phyloP scores from a whole-genome alignment of 352 stramenopile genomes.

The Phytopythium vexans region DNA sequence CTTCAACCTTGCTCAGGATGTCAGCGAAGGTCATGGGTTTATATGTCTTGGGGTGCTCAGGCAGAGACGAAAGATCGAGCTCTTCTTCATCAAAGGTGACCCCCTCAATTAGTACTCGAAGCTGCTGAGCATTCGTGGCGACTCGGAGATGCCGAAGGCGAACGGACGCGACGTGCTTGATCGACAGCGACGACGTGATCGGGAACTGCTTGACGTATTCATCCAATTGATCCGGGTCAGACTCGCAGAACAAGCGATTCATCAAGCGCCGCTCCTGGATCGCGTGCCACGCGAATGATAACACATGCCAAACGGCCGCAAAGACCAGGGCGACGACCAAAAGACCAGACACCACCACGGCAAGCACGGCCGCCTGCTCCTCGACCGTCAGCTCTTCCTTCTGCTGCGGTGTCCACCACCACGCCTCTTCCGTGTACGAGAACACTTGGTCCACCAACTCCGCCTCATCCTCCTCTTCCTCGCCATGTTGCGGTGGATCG shows the following conservation, averaged over 20 bases:
- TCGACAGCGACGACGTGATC: conserved; percentile 28
- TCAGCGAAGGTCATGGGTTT: conserved; percentile 66
- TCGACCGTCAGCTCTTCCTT: conserved; percentile 44
- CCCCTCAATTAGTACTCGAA: conserved; percentile 26
- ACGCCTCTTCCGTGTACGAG: conserved; percentile 10
- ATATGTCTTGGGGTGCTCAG: conserved; percentile 18
- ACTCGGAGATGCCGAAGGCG: conserved; percentile 50
- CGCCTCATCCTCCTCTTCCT: neutral
- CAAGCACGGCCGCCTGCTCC: conserved; percentile 58
- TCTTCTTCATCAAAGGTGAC: conserved; percentile 39
- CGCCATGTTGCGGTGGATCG: too few species aligned
- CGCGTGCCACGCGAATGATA: conserved; percentile 36
- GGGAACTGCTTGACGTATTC: conserved; percentile 30
- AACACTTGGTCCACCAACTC: conserved; percentile 1
- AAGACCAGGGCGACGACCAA: conserved; percentile 32
- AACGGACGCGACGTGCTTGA: conserved; percentile 44
- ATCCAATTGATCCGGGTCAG: conserved; percentile 20
- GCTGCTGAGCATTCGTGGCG: conserved; percentile 20
- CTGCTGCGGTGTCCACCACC: conserved; percentile 34
- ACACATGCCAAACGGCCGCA: conserved; percentile 33
- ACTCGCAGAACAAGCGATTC: conserved; percentile 31
- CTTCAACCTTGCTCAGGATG: conserved; percentile 48
- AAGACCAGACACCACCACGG: conserved; percentile 43
- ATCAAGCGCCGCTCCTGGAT: conserved; percentile 42
- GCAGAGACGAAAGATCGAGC: conserved; percentile 39